These are phyloP conservation scores for Coprinopsis marcescibilis DNA, from an alignment of 768 basidiomycete genomes.

Conservation along the genomic window DNA sequence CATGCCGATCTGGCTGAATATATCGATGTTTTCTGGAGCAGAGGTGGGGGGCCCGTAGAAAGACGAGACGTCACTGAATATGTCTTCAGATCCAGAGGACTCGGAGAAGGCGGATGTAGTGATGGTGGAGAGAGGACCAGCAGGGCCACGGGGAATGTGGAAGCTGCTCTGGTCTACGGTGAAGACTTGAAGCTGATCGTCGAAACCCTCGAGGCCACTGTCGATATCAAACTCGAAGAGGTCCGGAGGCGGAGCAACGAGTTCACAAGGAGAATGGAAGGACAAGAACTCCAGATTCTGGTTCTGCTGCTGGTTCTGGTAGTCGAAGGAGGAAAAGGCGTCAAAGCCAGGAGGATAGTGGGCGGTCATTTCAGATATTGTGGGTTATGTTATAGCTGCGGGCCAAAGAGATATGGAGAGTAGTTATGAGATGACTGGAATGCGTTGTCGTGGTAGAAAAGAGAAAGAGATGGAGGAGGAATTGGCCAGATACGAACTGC, in stretches of 20 bases:
- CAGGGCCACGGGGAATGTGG: constrained; percentile 37
- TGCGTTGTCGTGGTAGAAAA: constrained; percentile 25
- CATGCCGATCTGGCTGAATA: constrained; percentile 59
- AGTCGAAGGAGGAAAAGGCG: constrained; percentile 27
- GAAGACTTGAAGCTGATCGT: constrained; percentile 59
- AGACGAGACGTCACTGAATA: constrained; percentile 59
- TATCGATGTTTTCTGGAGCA: constrained; percentile 42
- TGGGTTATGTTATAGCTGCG: constrained; percentile 23
- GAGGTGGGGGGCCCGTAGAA: constrained; percentile 36
- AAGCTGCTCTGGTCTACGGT: constrained; percentile 53
- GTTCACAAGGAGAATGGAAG: constrained; percentile 62
- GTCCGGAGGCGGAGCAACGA: constrained; percentile 75
- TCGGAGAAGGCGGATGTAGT: constrained; percentile 69
- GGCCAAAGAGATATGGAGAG: constrained; percentile 14
- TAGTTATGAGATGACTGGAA: constrained; percentile 22
- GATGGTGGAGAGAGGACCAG: constrained; percentile 72
- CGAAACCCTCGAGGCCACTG: constrained; percentile 58
- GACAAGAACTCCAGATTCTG: constrained; percentile 55
- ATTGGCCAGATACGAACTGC: constrained; percentile 17
- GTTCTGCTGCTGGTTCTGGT: constrained; percentile 32
- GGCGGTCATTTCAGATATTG: constrained; percentile 28
- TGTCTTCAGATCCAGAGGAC: constrained; percentile 63
- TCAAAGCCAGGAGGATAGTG: constrained; percentile 25
- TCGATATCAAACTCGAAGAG: constrained; percentile 82
- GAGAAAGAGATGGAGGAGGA: constrained; percentile 12